Percentiles rank a stretch among this genome's conserved stretches.
Conservation (phyloP, 257 asterid genomes). For the Ballota nigra region DNA sequence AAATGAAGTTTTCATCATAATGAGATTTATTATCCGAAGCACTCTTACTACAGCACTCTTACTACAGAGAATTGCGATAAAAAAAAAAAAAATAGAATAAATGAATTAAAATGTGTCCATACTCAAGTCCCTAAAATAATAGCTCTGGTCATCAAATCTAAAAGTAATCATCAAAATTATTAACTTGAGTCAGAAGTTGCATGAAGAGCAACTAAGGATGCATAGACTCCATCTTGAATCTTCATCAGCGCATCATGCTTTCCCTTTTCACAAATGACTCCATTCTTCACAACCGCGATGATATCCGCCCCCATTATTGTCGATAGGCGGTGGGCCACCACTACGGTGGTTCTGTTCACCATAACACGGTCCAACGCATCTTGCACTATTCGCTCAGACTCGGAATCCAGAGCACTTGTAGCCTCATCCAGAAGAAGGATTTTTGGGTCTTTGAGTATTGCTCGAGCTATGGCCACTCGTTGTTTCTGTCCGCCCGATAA, state of each 20-base stretch:
- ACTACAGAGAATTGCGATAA: neutral
- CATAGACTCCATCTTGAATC: conserved; percentile 56
- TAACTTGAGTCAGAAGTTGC: conserved; percentile 30
- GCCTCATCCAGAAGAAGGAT: conserved; percentile 76
- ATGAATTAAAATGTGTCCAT: neutral
- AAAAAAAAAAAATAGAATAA: neutral
- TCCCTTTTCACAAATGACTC: conserved; percentile 64
- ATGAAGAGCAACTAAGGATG: conserved; percentile 70
- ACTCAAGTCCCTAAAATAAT: neutral
- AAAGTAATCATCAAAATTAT: too few relatives aligned
- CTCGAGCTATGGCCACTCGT: conserved; percentile 68
- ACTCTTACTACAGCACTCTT: neutral
- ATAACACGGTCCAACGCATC: conserved; percentile 67
- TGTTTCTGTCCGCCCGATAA: conserved; percentile 81
- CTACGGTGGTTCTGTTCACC: conserved; percentile 69
- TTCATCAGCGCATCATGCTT: conserved; percentile 58
- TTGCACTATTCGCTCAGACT: conserved; percentile 69
- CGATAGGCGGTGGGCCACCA: conserved; percentile 65
- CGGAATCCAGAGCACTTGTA: conserved; percentile 72
- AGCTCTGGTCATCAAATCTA: too few relatives aligned
- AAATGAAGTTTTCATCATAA: neutral
- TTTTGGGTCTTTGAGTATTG: conserved; percentile 59
- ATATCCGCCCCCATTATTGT: conserved; percentile 67
- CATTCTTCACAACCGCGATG: conserved; percentile 75
- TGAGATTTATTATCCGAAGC: neutral